Evolutionary conservation across 768 basidiomycete species (phyloP).

Genomic region (Agaricus subrufescens): DNA sequence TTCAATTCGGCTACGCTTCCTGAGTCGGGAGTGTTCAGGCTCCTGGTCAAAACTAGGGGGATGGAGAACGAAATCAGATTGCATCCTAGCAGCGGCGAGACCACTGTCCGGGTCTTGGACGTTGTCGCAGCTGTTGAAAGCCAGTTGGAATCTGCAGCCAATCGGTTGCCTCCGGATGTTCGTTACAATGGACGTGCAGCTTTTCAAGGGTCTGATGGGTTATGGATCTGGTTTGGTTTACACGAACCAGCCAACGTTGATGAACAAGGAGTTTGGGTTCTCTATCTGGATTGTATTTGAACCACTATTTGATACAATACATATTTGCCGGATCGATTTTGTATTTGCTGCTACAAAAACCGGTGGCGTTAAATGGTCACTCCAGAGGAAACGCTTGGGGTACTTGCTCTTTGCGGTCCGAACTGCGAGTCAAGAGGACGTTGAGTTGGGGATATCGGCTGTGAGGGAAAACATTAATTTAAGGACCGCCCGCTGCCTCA

Average conservation of each 20-base stretch:
- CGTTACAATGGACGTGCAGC: neutral
- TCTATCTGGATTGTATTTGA: constrained; percentile 4
- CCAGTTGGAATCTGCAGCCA: neutral
- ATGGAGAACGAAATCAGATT: neutral
- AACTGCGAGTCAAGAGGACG: no score
- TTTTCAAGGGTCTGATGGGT: neutral
- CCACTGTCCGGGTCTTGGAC: neutral
- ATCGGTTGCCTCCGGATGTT: neutral
- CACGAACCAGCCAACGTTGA: neutral
- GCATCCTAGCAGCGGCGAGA: neutral
- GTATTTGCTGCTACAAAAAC: no score
- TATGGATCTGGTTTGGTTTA: constrained; percentile 1
- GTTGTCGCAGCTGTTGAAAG: neutral
- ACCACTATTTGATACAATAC: no score
- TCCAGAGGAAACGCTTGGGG: no score
- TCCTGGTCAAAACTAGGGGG: neutral
- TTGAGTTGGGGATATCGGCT: no score
- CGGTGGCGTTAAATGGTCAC: no score
- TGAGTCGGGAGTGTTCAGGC: neutral
- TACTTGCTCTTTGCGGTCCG: no score
- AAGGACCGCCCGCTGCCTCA: no score
- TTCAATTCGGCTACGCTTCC: neutral
- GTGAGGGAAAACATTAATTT: no score
- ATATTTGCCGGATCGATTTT: no score
- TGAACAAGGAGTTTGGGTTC: neutral